Evolutionary conservation across 352 stramenopile genomes (phyloP).

Genomic region (Globisporangium ultimum): DNA sequence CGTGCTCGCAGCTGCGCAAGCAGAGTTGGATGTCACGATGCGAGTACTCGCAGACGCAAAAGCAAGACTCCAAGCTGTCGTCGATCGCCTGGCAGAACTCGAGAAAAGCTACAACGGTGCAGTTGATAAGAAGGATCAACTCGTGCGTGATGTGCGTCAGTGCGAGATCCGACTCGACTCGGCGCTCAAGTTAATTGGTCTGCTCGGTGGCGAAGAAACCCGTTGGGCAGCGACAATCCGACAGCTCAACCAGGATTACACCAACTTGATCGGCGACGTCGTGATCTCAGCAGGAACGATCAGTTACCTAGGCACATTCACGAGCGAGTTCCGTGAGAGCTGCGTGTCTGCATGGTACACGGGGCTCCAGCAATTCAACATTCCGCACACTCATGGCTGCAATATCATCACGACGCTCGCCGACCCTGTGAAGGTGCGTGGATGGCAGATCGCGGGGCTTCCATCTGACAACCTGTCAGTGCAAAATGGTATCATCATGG

Average conservation of each 20-base stretch:
- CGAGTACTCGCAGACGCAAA: constrained; percentile 85
- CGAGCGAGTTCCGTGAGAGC: constrained; percentile 87
- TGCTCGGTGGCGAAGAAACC: constrained; percentile 88
- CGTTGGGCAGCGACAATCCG: constrained; percentile 86
- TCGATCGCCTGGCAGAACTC: constrained; percentile 88
- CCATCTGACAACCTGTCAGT: constrained; percentile 89
- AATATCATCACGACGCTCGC: constrained; percentile 89
- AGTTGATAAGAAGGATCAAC: constrained; percentile 86
- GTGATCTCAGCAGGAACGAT: constrained; percentile 91
- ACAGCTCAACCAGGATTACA: constrained; percentile 75
- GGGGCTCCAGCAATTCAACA: constrained; percentile 56
- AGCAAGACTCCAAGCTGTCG: constrained; percentile 69
- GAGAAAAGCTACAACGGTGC: constrained; percentile 86
- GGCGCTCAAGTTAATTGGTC: constrained; percentile 87
- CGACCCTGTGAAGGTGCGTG: constrained; percentile 87
- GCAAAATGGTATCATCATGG: constrained; percentile 94
- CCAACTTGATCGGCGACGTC: constrained; percentile 90
- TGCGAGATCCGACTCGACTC: constrained; percentile 88
- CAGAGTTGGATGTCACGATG: constrained; percentile 87
- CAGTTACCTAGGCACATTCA: constrained; percentile 93
- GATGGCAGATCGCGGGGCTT: constrained; percentile 90
- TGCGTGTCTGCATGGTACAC: constrained; percentile 85
- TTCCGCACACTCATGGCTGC: constrained; percentile 82
- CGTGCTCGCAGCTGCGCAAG: constrained; percentile 76
- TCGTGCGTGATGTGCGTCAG: constrained; percentile 73